Evolutionary conservation across 1,284 basidiomycete genomes (phyloP), one percentile per base, ranked within the genome.

Genomic region (Trametes sp.): DNA sequence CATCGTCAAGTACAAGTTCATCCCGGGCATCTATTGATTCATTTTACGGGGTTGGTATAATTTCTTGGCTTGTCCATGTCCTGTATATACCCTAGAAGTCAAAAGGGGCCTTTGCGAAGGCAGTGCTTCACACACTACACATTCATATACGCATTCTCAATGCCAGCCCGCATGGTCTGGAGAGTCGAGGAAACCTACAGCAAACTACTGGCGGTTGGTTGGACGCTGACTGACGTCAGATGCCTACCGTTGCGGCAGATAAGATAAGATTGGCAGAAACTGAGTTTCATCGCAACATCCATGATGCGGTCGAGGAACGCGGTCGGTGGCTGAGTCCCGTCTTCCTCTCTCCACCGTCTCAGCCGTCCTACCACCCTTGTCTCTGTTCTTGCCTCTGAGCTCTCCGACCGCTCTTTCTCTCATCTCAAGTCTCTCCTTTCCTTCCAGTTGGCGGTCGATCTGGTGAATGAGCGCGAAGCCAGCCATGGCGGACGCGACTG

Each of bases 1-100:
- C 52, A 78, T 94, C 64, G 95, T 97, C 71, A 90, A 87, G 75
- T 97, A 89, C 80, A 94, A 92, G 76, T 98, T 96, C 74, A 94
- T 98, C 64, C 94, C 94, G 16, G 84, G 84, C 28, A 72, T 92
- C 61, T 92, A 90, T 71, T 86, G 70, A 60, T 9, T 14, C 19
- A 23, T 11, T 24, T 16, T 4, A 21, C 13, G 16, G 11, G n/a
- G 10, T 16, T 11, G 31, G 31, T 33, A 11, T 5, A 6, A 28
- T 23, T 26, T 21, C 50, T 6, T 14, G 50, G 29, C 23, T 8
- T 14, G 31, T 29, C 16, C 26, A 14, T 13, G 24, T 29, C 26
- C 9, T 48, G 46, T 48, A 28, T 31, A 28, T 48, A 48, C 46
- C 46, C 24, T 13, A 45, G 42, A 13, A 24, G 42, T 5, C 42